Conservation (phyloP, 306 rosid species). For the Styphnolobium japonicum region DNA sequence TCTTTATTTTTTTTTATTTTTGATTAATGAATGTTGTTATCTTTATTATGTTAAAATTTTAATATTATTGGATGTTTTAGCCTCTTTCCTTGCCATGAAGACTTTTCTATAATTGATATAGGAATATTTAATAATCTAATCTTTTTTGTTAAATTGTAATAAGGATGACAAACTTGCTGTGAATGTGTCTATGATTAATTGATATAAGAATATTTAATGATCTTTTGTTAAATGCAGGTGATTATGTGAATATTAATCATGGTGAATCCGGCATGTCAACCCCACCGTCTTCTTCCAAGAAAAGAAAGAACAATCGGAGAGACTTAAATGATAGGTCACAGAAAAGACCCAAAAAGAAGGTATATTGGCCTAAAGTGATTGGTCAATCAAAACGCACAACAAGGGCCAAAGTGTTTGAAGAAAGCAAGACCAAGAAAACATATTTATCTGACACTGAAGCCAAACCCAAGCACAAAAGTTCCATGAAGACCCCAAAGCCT, state of each 20-base stretch:
- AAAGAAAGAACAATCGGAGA: background rate
- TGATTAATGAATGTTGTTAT: no score
- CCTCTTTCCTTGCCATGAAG: no score
- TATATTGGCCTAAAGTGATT: constrained; percentile 36
- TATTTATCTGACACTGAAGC: no score
- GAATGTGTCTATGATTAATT: no score
- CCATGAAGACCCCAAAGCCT: constrained; percentile 21
- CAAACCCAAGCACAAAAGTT: background rate
- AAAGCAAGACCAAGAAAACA: background rate
- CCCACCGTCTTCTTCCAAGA: background rate
- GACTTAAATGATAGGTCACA: background rate
- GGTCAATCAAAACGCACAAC: constrained; percentile 12
- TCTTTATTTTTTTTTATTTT: no score
- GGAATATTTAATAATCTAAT: background rate
- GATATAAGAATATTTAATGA: no score
- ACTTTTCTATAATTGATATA: no score
- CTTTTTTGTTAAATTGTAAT: background rate
- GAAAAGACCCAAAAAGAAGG: constrained; percentile 20
- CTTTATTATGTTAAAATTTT: no score
- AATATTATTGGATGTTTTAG: no score
- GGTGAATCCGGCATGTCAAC: background rate
- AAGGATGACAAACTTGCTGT: background rate
- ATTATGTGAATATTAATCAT: background rate
- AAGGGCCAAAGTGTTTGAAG: no score
- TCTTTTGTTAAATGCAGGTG: background rate